Evolutionary conservation across 345 rosid species (phyloP), one percentile per base, ranked within the genome.

Genomic region (Citropsis articulata): DNA sequence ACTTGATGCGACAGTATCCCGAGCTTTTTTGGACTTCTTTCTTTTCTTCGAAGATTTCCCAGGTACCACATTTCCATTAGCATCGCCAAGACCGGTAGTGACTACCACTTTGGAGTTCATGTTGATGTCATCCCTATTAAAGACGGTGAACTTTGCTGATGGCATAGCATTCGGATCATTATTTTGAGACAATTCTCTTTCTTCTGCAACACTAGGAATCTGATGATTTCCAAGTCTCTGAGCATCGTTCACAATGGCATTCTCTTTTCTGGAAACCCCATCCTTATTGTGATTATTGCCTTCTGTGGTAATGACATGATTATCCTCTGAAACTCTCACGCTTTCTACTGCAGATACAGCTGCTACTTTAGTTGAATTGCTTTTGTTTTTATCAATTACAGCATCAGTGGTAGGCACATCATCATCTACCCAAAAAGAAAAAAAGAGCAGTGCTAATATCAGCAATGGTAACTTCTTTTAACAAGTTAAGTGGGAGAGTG

Each of bases 11-110:
- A 72, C 67, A 25, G 63, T 75, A 65, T 69, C 87, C 82, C 68
- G 81, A 67, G 74, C 25, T 60, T 77, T 91, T 65, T 60, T 88
- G 36, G 84, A 76, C 79, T 85, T 87, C 85, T 63, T 92, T 57
- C 69, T 87, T 76, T 80, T 83, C 87, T 86, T 89, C 5, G 84
- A 78, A 72, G 88, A 30, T 76, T 78, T 87, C 77, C 30, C 30
- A 63, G 70, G 79, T 69, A 77, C 75, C 78, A 25, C 50, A 48
- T 31, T 64, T 63, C 48, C 77, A 28, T 71, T 69, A 33, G 65
- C 24, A 16, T 80, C 76, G 1, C 22, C 42, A 14, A 65, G 28
- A 24, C 65, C 18, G 35, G 84, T 38, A 31, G 24, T 42, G 10
- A 40, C 68, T 55, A 25, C 36, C 10, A 7, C 60, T 66, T 55